A percentile compares a stretch with the other conserved stretches of the same genome.
Conservation (phyloP, 2,329 filamentous ascomycete genomes). For the Pestalotiopsis fici region DNA sequence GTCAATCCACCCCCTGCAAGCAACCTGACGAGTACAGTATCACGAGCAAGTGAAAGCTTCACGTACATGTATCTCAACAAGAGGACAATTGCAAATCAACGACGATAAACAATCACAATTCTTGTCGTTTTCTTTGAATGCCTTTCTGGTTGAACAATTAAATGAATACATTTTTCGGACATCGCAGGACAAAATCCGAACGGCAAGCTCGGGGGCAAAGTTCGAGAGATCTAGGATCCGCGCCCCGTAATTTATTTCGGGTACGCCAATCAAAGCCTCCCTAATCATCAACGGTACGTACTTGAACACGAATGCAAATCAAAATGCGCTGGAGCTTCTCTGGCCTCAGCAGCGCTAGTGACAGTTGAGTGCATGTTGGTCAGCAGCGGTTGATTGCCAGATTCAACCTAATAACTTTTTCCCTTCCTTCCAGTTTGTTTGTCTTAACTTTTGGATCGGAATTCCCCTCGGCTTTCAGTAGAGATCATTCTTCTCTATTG, state of each 20-base stretch:
- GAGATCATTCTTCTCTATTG: background rate
- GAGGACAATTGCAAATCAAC: too few relatives aligned
- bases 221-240: background rate
- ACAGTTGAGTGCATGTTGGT: background rate
- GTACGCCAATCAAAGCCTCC: background rate
- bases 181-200: background rate
- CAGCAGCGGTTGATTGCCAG: background rate
- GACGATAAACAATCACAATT: too few relatives aligned
- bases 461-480: background rate
- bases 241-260: background rate
- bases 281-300: background rate
- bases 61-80: too few relatives aligned
- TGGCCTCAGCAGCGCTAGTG: background rate
- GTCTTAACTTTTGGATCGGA: background rate
- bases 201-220: background rate
- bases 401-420: background rate
- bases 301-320: background rate
- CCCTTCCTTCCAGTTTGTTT: background rate
- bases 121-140: too few relatives aligned
- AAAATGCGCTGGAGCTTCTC: background rate
- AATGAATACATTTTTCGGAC: background rate
- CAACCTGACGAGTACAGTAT: too few relatives aligned
- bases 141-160: too few relatives aligned
- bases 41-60: too few relatives aligned
- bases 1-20: too few relatives aligned